Base-by-base conservation (phyloP, 2,329 filamentous ascomycete genomes). In the Fusarium siculi region DNA sequence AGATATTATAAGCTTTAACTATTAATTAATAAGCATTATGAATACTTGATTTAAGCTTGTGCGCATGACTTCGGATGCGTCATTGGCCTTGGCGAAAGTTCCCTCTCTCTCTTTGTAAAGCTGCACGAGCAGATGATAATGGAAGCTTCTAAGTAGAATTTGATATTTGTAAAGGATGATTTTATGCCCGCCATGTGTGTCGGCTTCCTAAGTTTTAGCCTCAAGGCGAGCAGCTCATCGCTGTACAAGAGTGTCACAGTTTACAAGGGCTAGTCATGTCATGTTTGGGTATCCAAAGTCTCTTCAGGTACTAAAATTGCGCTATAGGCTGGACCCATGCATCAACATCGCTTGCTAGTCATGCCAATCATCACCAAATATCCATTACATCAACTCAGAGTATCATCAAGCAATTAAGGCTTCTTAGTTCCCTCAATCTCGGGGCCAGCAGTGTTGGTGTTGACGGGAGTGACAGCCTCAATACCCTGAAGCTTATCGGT, bases 401-500 rank as follows among this genome's bases (percentile, higher is more conserved):
- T 9, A 36, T 47, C 18, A n/a, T 47, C 8, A 18, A 40, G 14
- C n/a, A 43, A 42, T 37, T 43, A 69, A 3, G 16, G 34, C 65
- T 46, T 69, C 50, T 64, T 68, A 25, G 21, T 15, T 23, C n/a
- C 49, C 21, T 68, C 40, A 1, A 63, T 54, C 9, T 68, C 66
- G 15, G 49, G 37, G 2, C 19, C 49, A 32, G 34, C 64, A 30
- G 40, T 65, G 50, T 68, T 68, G 15, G 66, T 68, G 50, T 68
- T 64, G 8, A 68, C 64, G 6, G 64, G 66, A 55, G 66, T 68
- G 12, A 68, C 52, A 11, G 43, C 52, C 4, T 68, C 65, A 25
- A 68, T 28, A 4, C 65, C 66, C 19, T 70, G 52, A 18, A 70
- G 66, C 63, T 68, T 72, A 7, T 71, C 56, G 9, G 58, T 16